A percentile compares a stretch with the other conserved stretches of the same genome.
phyloP scores from a whole-genome alignment of 257 asterid genomes.

The Coffea eugenioides region DNA sequence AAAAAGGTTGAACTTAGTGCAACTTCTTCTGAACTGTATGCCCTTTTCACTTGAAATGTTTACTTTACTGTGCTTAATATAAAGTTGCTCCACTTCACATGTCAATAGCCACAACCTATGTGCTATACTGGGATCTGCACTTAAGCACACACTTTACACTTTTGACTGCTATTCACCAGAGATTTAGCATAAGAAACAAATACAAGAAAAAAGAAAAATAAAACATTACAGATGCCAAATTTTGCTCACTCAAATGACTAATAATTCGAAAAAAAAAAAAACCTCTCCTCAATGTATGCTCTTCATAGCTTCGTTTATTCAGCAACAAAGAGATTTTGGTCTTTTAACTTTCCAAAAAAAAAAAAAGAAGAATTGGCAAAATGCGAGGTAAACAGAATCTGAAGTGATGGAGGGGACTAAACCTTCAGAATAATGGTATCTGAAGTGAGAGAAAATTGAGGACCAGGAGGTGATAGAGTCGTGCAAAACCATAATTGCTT shows the following conservation, averaged over 20 bases:
- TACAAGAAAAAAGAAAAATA: too few species aligned
- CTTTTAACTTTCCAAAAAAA: too few species aligned
- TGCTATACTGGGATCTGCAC: background rate
- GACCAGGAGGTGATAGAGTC: background rate
- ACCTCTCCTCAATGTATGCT: background rate
- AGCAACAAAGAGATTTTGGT: too few species aligned
- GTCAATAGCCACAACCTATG: background rate
- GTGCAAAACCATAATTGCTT: background rate
- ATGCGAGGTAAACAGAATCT: background rate
- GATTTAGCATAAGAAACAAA: background rate
- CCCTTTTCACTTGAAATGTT: too few species aligned
- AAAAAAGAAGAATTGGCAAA: too few species aligned
- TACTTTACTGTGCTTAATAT: too few species aligned
- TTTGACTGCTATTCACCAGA: background rate
- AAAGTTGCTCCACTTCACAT: too few species aligned
- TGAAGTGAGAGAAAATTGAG: background rate
- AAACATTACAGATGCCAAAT: background rate
- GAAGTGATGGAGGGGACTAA: background rate
- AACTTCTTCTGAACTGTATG: too few species aligned
- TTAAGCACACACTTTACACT: background rate
- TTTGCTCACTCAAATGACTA: background rate
- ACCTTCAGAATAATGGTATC: background rate
- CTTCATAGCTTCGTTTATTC: background rate
- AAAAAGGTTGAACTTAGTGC: too few species aligned
- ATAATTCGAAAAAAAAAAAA: too few species aligned